Evolutionary conservation across 495 filamentous ascomycete species (phyloP).

Genomic region (Xylaria longipes): DNA sequence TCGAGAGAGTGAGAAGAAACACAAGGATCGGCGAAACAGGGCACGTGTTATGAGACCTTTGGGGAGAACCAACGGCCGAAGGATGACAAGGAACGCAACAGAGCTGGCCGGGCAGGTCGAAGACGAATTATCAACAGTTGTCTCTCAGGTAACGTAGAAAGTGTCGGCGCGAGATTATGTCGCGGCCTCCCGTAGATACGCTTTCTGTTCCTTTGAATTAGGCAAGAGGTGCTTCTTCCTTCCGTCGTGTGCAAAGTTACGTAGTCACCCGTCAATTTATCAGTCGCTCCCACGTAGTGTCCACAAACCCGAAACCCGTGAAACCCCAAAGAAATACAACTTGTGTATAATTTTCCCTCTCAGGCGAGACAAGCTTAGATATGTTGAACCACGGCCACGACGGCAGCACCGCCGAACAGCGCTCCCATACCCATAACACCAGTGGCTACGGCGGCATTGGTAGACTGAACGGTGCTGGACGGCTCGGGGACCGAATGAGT

Average conservation of each 20-base stretch:
- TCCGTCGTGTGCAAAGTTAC: not conserved
- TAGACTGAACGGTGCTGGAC: constrained; percentile 24
- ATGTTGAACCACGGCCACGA: constrained; percentile 31
- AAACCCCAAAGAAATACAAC: constrained; percentile 4
- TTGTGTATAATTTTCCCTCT: constrained; percentile 3
- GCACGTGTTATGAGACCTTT: not conserved
- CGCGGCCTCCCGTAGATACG: not conserved
- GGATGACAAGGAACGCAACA: not conserved
- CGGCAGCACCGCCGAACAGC: constrained; percentile 41
- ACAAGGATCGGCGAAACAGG: constrained; percentile 1
- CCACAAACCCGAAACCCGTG: constrained; percentile 12
- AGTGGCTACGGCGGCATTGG: constrained; percentile 34
- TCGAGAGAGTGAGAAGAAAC: not conserved
- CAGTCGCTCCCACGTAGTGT: not conserved
- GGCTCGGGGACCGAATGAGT: constrained; percentile 13
- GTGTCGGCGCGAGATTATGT: not conserved
- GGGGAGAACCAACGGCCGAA: not conserved
- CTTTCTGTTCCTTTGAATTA: not conserved
- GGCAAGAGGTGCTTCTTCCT: not conserved
- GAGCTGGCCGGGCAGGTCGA: not conserved
- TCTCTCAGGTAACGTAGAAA: not conserved
- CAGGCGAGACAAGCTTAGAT: constrained; percentile 28
- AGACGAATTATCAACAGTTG: not conserved
- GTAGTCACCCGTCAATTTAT: not conserved
- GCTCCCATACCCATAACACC: constrained; percentile 40